Conservation (phyloP, 208 protist species). For the Endotrypanum monterogeii region DNA sequence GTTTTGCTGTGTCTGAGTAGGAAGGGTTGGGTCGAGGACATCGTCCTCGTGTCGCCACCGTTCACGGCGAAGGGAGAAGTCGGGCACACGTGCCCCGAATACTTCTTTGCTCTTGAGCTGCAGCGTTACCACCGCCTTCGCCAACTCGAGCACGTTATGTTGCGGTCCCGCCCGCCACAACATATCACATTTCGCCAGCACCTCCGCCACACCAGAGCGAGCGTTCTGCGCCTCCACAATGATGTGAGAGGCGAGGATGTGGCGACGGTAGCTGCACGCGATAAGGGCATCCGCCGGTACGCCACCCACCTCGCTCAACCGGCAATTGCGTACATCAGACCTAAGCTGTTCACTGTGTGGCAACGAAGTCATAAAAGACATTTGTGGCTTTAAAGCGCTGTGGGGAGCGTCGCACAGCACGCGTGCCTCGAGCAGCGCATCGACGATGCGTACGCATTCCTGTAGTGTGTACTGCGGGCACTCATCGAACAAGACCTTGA, state of each 20-base stretch:
- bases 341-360: slow-evolving; percentile 25
- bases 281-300: slow-evolving; percentile 76
- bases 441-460: slow-evolving; percentile 56
- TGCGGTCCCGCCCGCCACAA: slow-evolving; percentile 46
- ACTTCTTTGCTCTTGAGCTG: slow-evolving; percentile 83
- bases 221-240: slow-evolving; percentile 83
- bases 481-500: slow-evolving; percentile 82
- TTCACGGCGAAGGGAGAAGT: slow-evolving; percentile 72
- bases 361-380: slow-evolving; percentile 23
- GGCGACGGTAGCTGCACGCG: slow-evolving; percentile 77
- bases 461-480: slow-evolving; percentile 55
- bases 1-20: slow-evolving; percentile 33
- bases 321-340: slow-evolving; percentile 33
- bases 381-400: slow-evolving; percentile 42
- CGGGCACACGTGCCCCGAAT: slow-evolving; percentile 79
- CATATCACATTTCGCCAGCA: slow-evolving; percentile 58
- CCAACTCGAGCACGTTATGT: slow-evolving; percentile 55
- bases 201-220: slow-evolving; percentile 60
- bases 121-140: slow-evolving; percentile 65
- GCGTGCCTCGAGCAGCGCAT: slow-evolving; percentile 36
- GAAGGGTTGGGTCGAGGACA: slow-evolving; percentile 68
- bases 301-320: slow-evolving; percentile 41
- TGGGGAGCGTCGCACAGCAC: slow-evolving; percentile 34
- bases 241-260: slow-evolving; percentile 69
- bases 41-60: slow-evolving; percentile 67